Conservation (phyloP, 805 yeast species). For the Cyberlindnera maritima region DNA sequence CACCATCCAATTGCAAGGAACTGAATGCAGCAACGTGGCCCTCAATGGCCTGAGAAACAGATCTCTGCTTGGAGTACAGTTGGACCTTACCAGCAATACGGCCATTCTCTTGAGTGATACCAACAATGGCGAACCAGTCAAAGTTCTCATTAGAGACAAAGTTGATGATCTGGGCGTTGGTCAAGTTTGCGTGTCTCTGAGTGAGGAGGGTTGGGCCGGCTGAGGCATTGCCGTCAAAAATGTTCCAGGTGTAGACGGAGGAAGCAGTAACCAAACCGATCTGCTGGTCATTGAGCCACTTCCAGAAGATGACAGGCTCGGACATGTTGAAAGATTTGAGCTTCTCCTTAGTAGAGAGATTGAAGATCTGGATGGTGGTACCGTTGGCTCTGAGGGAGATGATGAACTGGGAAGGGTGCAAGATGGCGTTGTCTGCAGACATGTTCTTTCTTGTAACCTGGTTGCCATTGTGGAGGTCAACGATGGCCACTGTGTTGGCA, state of each 20-base stretch:
- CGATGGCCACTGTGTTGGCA: conserved; percentile 90
- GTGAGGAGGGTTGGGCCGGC: conserved; percentile 80
- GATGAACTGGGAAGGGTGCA: conserved; percentile 88
- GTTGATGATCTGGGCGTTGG: conserved; percentile 85
- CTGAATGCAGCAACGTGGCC: conserved; percentile 97
- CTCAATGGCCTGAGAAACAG: conserved; percentile 93
- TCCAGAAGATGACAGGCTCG: conserved; percentile 94
- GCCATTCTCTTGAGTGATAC: conserved; percentile 91
- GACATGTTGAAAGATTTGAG: conserved; percentile 81
- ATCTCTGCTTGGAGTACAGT: conserved; percentile 81
- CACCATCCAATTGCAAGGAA: conserved; percentile 67
- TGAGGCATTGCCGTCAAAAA: conserved; percentile 74
- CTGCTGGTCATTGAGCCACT: conserved; percentile 73
- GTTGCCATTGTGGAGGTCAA: conserved; percentile 78
- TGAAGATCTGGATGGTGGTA: conserved; percentile 91
- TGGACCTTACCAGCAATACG: conserved; percentile 96
- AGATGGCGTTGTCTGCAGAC: conserved; percentile 96
- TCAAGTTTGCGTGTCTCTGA: conserved; percentile 76
- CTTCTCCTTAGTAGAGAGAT: conserved; percentile 82
- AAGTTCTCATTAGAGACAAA: conserved; percentile 75
- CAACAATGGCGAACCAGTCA: conserved; percentile 94
- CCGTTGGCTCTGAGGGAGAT: conserved; percentile 95
- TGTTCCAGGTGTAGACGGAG: conserved; percentile 75
- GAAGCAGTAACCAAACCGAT: conserved; percentile 84
- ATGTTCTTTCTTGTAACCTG: conserved; percentile 84